Evolutionary conservation across 2,329 filamentous ascomycete genomes (phyloP).

Genomic region (Coniochaeta sp.): DNA sequence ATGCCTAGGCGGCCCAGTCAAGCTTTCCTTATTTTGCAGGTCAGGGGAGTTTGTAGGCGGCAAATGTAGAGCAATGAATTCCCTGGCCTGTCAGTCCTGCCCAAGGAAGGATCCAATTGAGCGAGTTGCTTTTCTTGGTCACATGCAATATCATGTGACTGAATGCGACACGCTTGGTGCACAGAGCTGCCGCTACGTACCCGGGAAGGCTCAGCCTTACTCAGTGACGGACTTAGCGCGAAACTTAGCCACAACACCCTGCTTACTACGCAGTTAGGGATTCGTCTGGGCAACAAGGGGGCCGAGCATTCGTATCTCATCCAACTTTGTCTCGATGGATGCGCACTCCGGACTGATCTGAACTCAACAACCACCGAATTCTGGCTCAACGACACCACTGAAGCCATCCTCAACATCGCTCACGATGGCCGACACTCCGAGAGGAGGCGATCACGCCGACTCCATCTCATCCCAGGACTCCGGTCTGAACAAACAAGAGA

Average conservation of each 20-base stretch:
- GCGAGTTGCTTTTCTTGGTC: no score
- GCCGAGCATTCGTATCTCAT: background rate
- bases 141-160: no score
- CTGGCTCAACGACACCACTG: background rate
- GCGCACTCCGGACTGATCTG: background rate
- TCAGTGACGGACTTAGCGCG: background rate
- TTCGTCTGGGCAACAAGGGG: background rate
- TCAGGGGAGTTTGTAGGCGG: no score
- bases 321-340: background rate
- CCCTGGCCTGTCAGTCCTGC: no score
- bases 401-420: background rate
- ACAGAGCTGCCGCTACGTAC: no score
- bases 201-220: background rate
- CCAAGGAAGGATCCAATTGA: no score
- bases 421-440: constrained; percentile 41
- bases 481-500: constrained; percentile 50
- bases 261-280: background rate
- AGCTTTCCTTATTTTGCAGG: no score
- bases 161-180: no score
- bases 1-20: no score
- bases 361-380: background rate
- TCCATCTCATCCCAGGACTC: constrained; percentile 50
- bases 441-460: constrained; percentile 38
- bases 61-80: no score
- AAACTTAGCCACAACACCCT: no score